Evolutionary conservation across 129 eudicot species (phyloP).

Genomic region (Calendula officinalis): DNA sequence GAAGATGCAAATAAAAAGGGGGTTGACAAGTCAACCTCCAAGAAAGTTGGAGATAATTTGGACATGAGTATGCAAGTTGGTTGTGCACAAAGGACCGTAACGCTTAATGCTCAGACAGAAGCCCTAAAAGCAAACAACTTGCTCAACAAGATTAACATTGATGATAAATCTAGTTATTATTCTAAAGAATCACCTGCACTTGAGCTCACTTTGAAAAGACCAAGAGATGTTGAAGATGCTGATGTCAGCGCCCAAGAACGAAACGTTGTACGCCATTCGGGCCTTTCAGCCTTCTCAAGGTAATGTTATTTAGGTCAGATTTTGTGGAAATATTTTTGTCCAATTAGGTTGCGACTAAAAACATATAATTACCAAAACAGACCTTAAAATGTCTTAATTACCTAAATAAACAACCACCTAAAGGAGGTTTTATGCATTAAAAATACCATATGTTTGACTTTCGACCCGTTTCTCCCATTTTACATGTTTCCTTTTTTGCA

Average conservation of each 20-base stretch:
- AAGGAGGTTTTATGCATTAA: background rate
- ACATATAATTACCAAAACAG: no score
- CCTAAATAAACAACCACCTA: no score
- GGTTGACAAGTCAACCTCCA: conserved; percentile 18
- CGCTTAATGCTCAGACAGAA: conserved; percentile 29
- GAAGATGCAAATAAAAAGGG: conserved; percentile 20
- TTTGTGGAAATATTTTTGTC: no score
- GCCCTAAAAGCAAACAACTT: conserved; percentile 31
- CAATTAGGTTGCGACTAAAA: no score
- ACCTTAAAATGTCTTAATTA: no score
- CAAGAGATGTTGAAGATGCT: conserved; percentile 43
- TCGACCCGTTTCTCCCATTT: conserved; percentile 1
- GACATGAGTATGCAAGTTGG: conserved; percentile 32
- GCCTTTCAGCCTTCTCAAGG: conserved; percentile 72
- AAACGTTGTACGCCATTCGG: conserved; percentile 57
- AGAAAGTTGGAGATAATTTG: conserved; percentile 30
- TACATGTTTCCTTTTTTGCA: background rate
- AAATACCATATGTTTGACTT: no score
- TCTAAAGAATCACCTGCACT: conserved; percentile 45
- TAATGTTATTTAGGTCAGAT: conserved; percentile 23
- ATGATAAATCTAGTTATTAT: conserved; percentile 35
- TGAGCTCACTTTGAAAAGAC: conserved; percentile 58
- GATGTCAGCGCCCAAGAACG: conserved; percentile 38
- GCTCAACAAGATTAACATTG: conserved; percentile 32
- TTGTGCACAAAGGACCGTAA: conserved; percentile 32